Evolutionary conservation across 1,139 yeast genomes (phyloP).

Genomic region (Blastobotrys aristatus): DNA sequence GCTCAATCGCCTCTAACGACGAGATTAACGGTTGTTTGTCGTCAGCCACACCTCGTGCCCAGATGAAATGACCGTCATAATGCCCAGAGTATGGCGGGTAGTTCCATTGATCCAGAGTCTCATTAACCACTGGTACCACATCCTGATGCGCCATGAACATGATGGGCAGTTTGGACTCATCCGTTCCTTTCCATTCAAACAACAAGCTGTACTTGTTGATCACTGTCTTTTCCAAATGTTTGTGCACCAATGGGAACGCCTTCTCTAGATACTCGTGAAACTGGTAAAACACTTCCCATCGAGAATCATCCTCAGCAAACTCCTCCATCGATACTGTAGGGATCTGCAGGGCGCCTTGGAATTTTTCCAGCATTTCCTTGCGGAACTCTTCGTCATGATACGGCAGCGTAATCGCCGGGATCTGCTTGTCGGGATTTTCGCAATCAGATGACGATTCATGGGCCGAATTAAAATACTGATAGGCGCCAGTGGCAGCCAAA

Average conservation of each 20-base stretch:
- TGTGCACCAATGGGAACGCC: constrained; percentile 55
- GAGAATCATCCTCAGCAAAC: constrained; percentile 39
- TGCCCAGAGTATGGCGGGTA: constrained; percentile 67
- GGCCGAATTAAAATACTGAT: not conserved
- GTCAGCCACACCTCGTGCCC: constrained; percentile 66
- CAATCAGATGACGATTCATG: not conserved
- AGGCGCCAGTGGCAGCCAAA: not conserved
- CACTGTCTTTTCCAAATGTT: constrained; percentile 45
- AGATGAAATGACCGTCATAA: constrained; percentile 53
- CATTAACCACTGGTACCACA: constrained; percentile 69
- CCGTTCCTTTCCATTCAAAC: constrained; percentile 58
- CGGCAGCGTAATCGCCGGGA: not conserved
- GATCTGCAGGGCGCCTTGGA: constrained; percentile 49
- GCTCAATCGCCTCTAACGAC: constrained; percentile 54
- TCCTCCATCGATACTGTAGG: constrained; percentile 61
- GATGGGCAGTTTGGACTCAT: constrained; percentile 49
- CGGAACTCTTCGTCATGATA: not conserved
- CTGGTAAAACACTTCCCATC: constrained; percentile 41
- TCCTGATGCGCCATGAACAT: constrained; percentile 76
- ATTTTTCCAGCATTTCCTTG: constrained; percentile 21
- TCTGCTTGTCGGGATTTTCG: not conserved
- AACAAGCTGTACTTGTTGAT: constrained; percentile 67
- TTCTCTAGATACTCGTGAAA: constrained; percentile 53
- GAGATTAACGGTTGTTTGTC: constrained; percentile 56
- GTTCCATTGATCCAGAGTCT: constrained; percentile 57